These are phyloP conservation scores for Panaeolus papilionaceus DNA, from an alignment of 768 basidiomycete species.

Conservation along the genomic window DNA sequence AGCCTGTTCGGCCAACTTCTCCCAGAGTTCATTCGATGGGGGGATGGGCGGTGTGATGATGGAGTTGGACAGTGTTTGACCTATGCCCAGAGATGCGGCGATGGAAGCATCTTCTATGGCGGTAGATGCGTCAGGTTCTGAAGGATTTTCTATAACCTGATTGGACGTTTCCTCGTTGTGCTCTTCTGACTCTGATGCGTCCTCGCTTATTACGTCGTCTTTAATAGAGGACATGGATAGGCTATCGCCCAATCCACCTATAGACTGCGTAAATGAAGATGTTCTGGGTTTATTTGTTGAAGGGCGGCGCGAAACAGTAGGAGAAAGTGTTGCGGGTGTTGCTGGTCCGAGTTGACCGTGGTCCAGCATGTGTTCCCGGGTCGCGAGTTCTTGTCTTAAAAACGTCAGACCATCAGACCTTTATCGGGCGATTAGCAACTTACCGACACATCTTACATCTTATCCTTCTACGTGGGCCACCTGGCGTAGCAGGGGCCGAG, in stretches of 20 bases:
- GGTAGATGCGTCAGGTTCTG: slow-evolving; percentile 8
- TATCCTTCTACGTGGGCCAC: slow-evolving; percentile 62
- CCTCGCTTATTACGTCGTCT: slow-evolving; percentile 27
- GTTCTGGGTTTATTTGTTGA: slow-evolving; percentile 38
- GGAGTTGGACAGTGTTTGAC: slow-evolving; percentile 49
- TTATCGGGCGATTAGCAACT: slow-evolving; percentile 20
- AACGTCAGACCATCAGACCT: not conserved
- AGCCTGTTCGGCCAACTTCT: slow-evolving; percentile 20
- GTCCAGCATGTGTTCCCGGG: slow-evolving; percentile 93
- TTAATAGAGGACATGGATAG: slow-evolving; percentile 48
- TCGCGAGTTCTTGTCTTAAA: slow-evolving; percentile 79
- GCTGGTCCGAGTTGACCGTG: slow-evolving; percentile 80
- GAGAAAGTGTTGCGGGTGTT: slow-evolving; percentile 59
- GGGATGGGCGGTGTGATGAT: slow-evolving; percentile 29
- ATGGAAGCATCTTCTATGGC: slow-evolving; percentile 29
- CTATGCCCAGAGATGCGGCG: slow-evolving; percentile 42
- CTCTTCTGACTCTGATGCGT: slow-evolving; percentile 48
- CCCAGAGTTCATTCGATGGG: slow-evolving; percentile 15
- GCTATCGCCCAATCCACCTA: slow-evolving; percentile 36
- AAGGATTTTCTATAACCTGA: not conserved
- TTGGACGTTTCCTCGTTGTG: slow-evolving; percentile 36
- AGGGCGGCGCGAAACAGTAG: slow-evolving; percentile 49
- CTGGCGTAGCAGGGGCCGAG: slow-evolving; percentile 66
- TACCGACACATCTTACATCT: slow-evolving; percentile 93
- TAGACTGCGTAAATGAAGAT: not conserved